Percentiles rank a stretch among this genome's conserved stretches.
Conservation (phyloP, 2,329 filamentous ascomycete genomes). For the Aspergillus tubingensis region DNA sequence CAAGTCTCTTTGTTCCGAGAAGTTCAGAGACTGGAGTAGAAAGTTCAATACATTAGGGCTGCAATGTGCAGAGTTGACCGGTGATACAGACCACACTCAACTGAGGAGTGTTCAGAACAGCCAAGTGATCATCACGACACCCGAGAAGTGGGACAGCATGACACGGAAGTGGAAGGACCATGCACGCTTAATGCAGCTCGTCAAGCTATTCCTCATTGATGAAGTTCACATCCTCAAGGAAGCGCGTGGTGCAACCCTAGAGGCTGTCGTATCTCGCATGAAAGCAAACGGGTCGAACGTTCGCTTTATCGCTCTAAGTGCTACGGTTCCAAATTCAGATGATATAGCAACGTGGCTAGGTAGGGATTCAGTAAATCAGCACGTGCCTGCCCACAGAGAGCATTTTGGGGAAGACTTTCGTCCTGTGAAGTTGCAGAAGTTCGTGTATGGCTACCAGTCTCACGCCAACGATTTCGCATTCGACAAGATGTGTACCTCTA, state of each 20-base stretch:
- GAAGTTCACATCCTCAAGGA: constrained; percentile 88
- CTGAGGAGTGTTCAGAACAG: constrained; percentile 70
- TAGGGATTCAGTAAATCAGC: constrained; percentile 59
- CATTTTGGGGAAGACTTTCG: constrained; percentile 78
- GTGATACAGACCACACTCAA: constrained; percentile 71
- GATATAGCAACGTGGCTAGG: constrained; percentile 83
- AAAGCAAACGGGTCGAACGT: constrained; percentile 75
- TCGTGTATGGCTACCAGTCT: constrained; percentile 71
- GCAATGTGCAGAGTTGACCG: constrained; percentile 75
- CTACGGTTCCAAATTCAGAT: constrained; percentile 78
- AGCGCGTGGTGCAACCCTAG: constrained; percentile 73
- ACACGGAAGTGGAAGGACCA: constrained; percentile 87
- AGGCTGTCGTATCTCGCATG: constrained; percentile 84
- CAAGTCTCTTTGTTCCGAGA: constrained; percentile 77
- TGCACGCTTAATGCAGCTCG: constrained; percentile 68
- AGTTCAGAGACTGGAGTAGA: constrained; percentile 72
- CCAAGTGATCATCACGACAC: constrained; percentile 81
- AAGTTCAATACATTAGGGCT: constrained; percentile 72
- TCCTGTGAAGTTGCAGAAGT: constrained; percentile 73
- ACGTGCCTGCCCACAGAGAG: constrained; percentile 66
- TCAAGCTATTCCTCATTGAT: constrained; percentile 81
- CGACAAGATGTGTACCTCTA: constrained; percentile 67
- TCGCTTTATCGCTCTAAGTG: constrained; percentile 78
- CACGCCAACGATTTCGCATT: constrained; percentile 73
- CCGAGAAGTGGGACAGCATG: constrained; percentile 90